Percentiles rank a stretch among this genome's conserved stretches.
Conservation (phyloP, 2,329 filamentous ascomycete genomes). For the Huntiella decipiens region DNA sequence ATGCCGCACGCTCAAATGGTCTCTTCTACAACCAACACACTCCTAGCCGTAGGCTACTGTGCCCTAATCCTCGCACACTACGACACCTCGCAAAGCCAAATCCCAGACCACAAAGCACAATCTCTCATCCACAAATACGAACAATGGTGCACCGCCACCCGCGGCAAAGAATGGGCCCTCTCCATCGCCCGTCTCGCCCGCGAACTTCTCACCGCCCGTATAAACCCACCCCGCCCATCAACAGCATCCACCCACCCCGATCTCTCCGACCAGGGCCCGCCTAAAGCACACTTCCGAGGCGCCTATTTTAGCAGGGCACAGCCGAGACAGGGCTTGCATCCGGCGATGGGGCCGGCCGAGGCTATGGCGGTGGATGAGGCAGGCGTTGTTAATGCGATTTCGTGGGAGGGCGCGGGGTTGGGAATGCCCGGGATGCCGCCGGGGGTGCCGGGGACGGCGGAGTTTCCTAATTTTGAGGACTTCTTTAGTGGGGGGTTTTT, state of each 20-base stretch:
- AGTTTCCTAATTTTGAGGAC: slow-evolving; percentile 11
- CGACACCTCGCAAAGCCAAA: slow-evolving; percentile 9
- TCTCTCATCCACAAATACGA: slow-evolving; percentile 10
- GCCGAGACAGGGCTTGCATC: slow-evolving; percentile 2
- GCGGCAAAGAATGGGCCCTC: slow-evolving; percentile 11
- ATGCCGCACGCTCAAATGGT: slow-evolving; percentile 10
- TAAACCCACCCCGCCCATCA: slow-evolving; percentile 1
- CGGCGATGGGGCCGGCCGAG: background rate
- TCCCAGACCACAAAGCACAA: slow-evolving; percentile 6
- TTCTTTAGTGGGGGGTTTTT: slow-evolving; percentile 11
- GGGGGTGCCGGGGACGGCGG: background rate
- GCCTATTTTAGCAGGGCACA: slow-evolving; percentile 5
- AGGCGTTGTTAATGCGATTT: background rate
- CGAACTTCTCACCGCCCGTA: slow-evolving; percentile 9
- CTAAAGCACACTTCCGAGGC: slow-evolving; percentile 2
- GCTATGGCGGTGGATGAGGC: slow-evolving; percentile 8
- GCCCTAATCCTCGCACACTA: slow-evolving; percentile 10
- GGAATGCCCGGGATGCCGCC: background rate
- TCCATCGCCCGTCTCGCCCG: slow-evolving; percentile 9
- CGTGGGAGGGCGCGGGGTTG: background rate
- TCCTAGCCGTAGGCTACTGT: slow-evolving; percentile 10
- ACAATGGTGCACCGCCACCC: slow-evolving; percentile 8
- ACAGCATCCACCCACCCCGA: background rate
- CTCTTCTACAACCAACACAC: slow-evolving; percentile 10
- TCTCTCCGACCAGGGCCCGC: background rate